phyloP scores from a whole-genome alignment of 495 filamentous ascomycete genomes.

The Xylaria curta region DNA sequence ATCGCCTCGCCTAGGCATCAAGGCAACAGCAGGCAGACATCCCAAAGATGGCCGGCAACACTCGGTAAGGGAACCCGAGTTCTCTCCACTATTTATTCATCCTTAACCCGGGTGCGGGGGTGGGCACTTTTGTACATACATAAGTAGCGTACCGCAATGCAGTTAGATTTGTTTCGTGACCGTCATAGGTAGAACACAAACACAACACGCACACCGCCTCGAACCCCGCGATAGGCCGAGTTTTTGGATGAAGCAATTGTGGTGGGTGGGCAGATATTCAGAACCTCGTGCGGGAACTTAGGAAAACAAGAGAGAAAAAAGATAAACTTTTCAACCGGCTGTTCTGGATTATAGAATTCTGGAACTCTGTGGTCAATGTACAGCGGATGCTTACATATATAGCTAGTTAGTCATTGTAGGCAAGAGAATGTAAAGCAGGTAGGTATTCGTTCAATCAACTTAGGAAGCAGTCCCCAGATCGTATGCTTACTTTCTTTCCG shows the following conservation, averaged over 20 bases:
- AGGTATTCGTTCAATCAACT: too few relatives aligned
- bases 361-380: background rate
- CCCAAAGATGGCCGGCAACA: background rate
- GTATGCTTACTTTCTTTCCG: background rate
- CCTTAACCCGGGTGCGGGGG: background rate
- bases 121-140: background rate
- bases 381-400: background rate
- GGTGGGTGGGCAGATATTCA: background rate
- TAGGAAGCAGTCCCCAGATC: background rate
- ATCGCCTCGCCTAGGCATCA: too few relatives aligned
- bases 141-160: background rate
- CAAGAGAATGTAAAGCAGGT: too few relatives aligned
- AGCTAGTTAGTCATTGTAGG: too few relatives aligned
- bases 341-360: background rate
- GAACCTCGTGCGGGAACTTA: background rate
- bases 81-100: background rate
- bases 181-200: background rate
- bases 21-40: too few relatives aligned
- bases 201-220: background rate
- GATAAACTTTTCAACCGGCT: background rate
- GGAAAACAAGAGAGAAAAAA: background rate
- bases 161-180: background rate
- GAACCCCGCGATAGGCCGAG: background rate
- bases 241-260: background rate
- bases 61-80: constrained; percentile 11